Evolutionary conservation across 2,329 filamentous ascomycete species (phyloP), one percentile per base, ranked within the genome.

Genomic region (Penicillium thymicola): DNA sequence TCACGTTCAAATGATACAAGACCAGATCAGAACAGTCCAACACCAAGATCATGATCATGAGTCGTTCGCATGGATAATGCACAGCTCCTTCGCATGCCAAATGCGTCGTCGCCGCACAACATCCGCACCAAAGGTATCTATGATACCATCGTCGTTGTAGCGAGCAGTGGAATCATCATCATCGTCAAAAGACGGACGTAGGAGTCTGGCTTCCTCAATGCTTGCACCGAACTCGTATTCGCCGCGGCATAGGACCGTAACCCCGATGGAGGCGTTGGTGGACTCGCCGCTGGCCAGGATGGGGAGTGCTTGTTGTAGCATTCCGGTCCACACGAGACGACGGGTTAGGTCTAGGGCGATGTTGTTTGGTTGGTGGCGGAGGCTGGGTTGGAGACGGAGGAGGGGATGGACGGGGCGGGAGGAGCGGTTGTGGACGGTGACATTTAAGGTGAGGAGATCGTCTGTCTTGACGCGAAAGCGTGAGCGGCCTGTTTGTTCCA

Each of bases 251-350:
- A 96, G 82, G 32, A 88, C 83, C 41, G 89, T 89, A 42, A 92
- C 81, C 5, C 89, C 89, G 4, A 95, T 74, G 1, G 81, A 79
- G 23, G 89, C 79, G 58, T 87, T 82, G 0, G 81, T 79, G n/a
- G 75, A 82, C 43, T 82, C 78, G 5, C 84, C 82, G 0, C 85
- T 83, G 6, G 75, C 73, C 1, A 96, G 70, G 7, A 83, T 69
- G 0, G 88, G 85, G 0, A 96, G 76, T 2, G 84, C 80, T 67
- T 87, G 87, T 75, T 97, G 92, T 55, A 96, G 75, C 30, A 89
- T 86, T 1, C 92, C 92, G 62, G 91, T 93, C 87, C 90, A 94
- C 1, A 87, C 87, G 52, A 96, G 82, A 61, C 91, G 90, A 67
- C 90, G 87, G 41, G 89, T 89, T 54, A 93, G 84, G 70, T 96